Evolutionary conservation across 306 rosid genomes (phyloP).

Genomic region (Malus asiatica): DNA sequence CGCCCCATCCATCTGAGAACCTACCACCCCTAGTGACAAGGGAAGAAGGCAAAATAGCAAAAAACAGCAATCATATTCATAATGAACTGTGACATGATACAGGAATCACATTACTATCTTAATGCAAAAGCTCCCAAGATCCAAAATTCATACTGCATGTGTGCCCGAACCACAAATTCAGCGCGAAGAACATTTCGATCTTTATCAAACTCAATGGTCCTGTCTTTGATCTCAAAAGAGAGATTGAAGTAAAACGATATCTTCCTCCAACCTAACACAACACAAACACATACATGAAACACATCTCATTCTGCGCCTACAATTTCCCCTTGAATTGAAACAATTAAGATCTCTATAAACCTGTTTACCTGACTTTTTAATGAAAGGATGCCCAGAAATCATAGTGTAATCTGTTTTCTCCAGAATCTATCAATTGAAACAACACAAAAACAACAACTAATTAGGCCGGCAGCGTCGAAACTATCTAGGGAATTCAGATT

Average conservation of each 20-base stretch:
- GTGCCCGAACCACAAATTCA: constrained; percentile 85
- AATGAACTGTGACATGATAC: background rate
- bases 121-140: constrained; percentile 18
- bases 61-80: background rate
- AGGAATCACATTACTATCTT: background rate
- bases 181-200: constrained; percentile 80
- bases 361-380: constrained; percentile 70
- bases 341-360: background rate
- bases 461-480: background rate
- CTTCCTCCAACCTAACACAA: constrained; percentile 83
- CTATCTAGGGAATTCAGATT: background rate
- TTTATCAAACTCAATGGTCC: constrained; percentile 78
- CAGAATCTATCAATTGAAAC: constrained; percentile 53
- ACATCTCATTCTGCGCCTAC: constrained; percentile 6
- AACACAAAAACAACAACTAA: constrained; percentile 4
- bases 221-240: constrained; percentile 89
- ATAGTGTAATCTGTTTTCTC: constrained; percentile 68
- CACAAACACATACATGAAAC: background rate
- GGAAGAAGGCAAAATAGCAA: background rate
- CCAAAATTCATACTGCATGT: constrained; percentile 71
- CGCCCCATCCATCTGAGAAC: constrained; percentile 99
- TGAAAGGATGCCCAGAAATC: constrained; percentile 70
- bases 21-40: constrained; percentile 64
- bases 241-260: constrained; percentile 87
- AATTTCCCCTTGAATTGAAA: constrained; percentile 1